phyloP scores from a whole-genome alignment of 257 asterid genomes.

The Lycium barbarum region DNA sequence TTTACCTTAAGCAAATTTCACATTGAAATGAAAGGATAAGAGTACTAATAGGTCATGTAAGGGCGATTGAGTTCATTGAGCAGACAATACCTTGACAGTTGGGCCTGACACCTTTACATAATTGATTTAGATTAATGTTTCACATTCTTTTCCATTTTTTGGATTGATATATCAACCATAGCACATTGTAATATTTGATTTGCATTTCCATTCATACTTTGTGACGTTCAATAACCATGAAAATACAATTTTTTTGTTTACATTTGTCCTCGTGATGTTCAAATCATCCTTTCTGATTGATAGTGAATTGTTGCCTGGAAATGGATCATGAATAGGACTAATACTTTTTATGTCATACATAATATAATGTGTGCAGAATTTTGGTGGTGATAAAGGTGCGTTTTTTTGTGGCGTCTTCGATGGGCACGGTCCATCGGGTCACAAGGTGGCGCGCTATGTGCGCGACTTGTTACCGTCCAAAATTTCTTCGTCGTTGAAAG shows the following conservation, averaged over 20 bases:
- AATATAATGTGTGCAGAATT: conserved; percentile 49
- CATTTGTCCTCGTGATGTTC: neutral
- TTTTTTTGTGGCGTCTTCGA: conserved; percentile 80
- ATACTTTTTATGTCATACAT: neutral
- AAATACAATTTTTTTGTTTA: neutral
- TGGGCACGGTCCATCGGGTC: conserved; percentile 94
- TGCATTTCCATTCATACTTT: neutral
- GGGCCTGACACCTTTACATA: neutral
- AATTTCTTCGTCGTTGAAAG: conserved; percentile 52
- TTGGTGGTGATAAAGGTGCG: conserved; percentile 72
- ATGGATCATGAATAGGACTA: neutral
- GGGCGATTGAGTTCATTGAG: neutral
- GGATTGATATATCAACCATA: neutral
- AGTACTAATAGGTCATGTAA: no score
- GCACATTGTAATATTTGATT: neutral
- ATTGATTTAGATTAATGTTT: neutral
- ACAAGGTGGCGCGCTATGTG: conserved; percentile 69
- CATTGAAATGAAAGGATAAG: no score
- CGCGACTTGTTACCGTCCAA: conserved; percentile 75
- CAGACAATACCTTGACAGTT: neutral
- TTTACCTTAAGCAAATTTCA: neutral
- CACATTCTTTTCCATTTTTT: neutral
- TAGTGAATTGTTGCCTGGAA: neutral
- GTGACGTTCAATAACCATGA: neutral
- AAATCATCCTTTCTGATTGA: neutral